Evolutionary conservation across 1,139 yeast species (phyloP).

Genomic region (Debaryomycetaceae sp.): DNA sequence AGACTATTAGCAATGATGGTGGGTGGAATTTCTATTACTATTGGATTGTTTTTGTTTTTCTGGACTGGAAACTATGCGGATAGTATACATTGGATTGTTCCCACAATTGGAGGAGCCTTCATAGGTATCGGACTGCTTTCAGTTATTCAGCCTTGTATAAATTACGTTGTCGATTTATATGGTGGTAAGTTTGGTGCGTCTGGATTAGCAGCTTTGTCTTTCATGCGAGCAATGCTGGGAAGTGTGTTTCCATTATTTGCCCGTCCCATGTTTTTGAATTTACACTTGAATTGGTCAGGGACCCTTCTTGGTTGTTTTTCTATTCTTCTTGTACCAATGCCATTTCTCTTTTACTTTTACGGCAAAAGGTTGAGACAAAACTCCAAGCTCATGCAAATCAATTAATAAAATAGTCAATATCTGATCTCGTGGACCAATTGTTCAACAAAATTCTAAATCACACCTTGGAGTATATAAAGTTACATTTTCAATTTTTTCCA

Average conservation of each 20-base stretch:
- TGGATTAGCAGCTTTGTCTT: slow-evolving; percentile 84
- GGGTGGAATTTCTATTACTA: slow-evolving; percentile 61
- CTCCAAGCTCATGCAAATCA: slow-evolving; percentile 4
- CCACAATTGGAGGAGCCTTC: slow-evolving; percentile 61
- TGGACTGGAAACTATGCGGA: slow-evolving; percentile 71
- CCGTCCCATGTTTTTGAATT: slow-evolving; percentile 6
- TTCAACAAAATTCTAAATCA: too few relatives aligned
- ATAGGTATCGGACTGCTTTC: slow-evolving; percentile 68
- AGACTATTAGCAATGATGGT: slow-evolving; percentile 64
- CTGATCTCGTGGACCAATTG: too few relatives aligned
- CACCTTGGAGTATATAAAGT: too few relatives aligned
- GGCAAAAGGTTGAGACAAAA: slow-evolving; percentile 4
- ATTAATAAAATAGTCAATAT: too few relatives aligned
- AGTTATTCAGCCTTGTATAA: slow-evolving; percentile 66
- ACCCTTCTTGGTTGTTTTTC: slow-evolving; percentile 6
- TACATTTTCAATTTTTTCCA: too few relatives aligned
- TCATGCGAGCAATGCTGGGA: slow-evolving; percentile 60
- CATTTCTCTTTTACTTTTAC: slow-evolving; percentile 5
- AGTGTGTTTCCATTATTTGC: slow-evolving; percentile 44
- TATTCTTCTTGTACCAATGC: slow-evolving; percentile 5
- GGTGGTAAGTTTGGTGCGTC: slow-evolving; percentile 72
- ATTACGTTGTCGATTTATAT: slow-evolving; percentile 71
- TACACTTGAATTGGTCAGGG: slow-evolving; percentile 7
- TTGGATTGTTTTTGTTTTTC: slow-evolving; percentile 70
- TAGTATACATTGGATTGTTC: slow-evolving; percentile 68